Evolutionary conservation across 106 monocot genomes (phyloP), one percentile per base, ranked within the genome.

Genomic region (Narthecium ossifragum): DNA sequence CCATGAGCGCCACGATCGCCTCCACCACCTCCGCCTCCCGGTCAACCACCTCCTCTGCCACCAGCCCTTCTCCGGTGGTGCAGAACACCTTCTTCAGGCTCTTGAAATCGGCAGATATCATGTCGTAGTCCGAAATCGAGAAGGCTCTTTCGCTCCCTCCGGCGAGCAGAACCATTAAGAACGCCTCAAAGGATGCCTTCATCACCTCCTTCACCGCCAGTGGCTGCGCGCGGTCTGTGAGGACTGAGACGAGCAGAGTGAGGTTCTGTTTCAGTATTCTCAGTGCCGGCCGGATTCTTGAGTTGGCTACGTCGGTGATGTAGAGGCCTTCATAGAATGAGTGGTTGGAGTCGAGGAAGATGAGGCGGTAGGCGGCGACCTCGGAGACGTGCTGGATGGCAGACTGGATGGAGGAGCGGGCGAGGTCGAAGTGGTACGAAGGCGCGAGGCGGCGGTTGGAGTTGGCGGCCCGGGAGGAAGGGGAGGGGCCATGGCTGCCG

Each of bases 321-420:
- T 81, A 85, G 46, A 85, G 67, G 31, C 69, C 41, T 2, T 80
- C 67, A 45, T 77, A 85, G 74, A 85, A 81, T 30, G 73, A 53
- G 34, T 62, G 65, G 32, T 43, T 31, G 17, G 70, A 78, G 71
- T 86, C 85, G 23, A 74, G 73, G 70, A 86, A 86, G 63, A 86
- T 73, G 40, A 86, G 81, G 26, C 85, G 81, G 74, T 74, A 68
- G 29, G 85, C 81, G 9, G 85, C 81, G 15, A 86, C 72, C 63
- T 86, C 74, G 8, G 85, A 61, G 22, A 86, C 73, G 26, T 73
- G 74, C 10, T 45, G 39, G 46, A 80, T 68, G 6, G 81, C 62
- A 8, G 67, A 66, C 26, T 81, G 81, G 25, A 78, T 61, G 17
- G 81, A 56, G 20, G 77, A 71, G 32, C 78, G 77, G 17, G 74